phyloP scores from a whole-genome alignment of 2,329 filamentous ascomycete genomes.

The Shiraia sp. region DNA sequence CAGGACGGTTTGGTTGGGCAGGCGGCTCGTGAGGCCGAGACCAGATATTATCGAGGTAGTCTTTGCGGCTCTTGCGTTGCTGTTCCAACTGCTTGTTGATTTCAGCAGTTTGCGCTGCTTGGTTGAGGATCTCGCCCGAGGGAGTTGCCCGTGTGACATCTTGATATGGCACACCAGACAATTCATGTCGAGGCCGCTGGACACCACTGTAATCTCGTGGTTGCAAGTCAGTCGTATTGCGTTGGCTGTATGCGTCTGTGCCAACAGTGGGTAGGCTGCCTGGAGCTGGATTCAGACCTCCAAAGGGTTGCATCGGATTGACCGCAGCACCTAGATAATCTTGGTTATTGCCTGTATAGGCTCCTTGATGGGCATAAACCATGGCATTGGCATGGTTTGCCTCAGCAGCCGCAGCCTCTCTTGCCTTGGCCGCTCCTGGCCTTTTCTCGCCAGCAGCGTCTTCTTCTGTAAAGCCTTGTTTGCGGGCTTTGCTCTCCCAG shows the following conservation, averaged over 20 bases:
- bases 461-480: conserved; percentile 97
- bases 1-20: conserved; percentile 50
- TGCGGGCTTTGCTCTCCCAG: conserved; percentile 95
- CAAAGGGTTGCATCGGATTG: conserved; percentile 49
- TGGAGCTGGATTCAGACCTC: conserved; percentile 66
- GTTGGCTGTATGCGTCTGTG: conserved; percentile 67
- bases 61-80: conserved; percentile 75
- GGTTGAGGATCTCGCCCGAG: conserved; percentile 77
- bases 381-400: conserved; percentile 58
- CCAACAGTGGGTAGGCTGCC: conserved; percentile 74
- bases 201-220: conserved; percentile 82
- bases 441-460: conserved; percentile 95
- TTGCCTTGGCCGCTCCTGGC: conserved; percentile 84
- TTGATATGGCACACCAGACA: conserved; percentile 80
- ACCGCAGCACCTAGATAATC: conserved; percentile 36
- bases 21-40: conserved; percentile 80
- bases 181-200: conserved; percentile 84
- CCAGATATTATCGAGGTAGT: conserved; percentile 83
- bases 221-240: conserved; percentile 74
- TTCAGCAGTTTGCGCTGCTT: conserved; percentile 86
- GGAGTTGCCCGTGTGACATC: conserved; percentile 80
- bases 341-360: conserved; percentile 38
- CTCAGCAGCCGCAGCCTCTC: conserved; percentile 76
- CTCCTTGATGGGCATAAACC: conserved; percentile 33
- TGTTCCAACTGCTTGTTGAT: conserved; percentile 84